Percentiles rank a stretch among this genome's conserved stretches.
These are phyloP conservation scores for Selaginella tamariscina DNA, from an alignment of 75 land plant species.

Conservation along the genomic window DNA sequence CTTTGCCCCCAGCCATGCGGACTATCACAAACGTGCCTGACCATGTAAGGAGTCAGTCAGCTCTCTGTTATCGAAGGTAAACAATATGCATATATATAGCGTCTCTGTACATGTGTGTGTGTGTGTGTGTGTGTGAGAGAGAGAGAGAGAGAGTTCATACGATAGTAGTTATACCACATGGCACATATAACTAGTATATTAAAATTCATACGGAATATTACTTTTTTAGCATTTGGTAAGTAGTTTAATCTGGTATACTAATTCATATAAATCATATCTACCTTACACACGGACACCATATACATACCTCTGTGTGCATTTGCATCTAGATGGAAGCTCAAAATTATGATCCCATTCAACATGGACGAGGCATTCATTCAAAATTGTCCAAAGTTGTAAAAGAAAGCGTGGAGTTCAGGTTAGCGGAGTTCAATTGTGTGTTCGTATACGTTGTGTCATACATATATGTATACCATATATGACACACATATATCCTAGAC, in stretches of 20 bases:
- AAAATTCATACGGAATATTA: too few species aligned
- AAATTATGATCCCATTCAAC: slow-evolving; percentile 47
- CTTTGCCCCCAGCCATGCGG: slow-evolving; percentile 23
- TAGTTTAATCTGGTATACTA: too few species aligned
- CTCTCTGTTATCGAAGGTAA: slow-evolving; percentile 39
- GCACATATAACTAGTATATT: too few species aligned
- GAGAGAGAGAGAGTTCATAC: not conserved
- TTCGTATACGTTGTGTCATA: not conserved
- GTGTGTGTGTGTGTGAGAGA: not conserved
- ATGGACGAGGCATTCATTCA: slow-evolving; percentile 55
- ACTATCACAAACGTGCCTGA: slow-evolving; percentile 13
- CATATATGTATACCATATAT: not conserved
- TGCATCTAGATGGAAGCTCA: slow-evolving; percentile 38
- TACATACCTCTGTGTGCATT: too few species aligned
- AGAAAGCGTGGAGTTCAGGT: slow-evolving; percentile 63
- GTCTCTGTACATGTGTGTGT: too few species aligned
- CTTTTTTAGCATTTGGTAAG: not conserved
- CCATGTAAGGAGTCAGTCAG: slow-evolving; percentile 37
- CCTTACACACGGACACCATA: too few species aligned
- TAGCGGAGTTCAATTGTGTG: not conserved
- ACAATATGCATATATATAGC: not conserved
- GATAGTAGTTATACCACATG: too few species aligned
- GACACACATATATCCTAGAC: not conserved
- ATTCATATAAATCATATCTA: too few species aligned
- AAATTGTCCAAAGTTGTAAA: slow-evolving; percentile 55